Percentiles rank a stretch among this genome's conserved stretches.
phyloP scores from a whole-genome alignment of 75 land plant species.

The Azolla pinnata region DNA sequence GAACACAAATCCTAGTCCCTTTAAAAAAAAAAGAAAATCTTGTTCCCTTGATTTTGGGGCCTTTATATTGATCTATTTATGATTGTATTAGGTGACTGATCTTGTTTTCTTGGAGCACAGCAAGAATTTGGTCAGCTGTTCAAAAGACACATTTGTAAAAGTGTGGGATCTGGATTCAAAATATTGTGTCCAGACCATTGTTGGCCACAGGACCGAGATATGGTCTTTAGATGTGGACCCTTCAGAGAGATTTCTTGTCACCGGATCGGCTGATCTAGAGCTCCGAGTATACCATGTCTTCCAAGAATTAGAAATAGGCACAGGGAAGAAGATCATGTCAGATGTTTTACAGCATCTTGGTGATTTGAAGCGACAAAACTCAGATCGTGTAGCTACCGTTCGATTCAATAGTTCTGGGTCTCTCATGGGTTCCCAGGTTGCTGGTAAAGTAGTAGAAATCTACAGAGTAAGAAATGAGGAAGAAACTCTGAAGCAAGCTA shows the following conservation, averaged over 20 bases:
- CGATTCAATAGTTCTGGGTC: conserved; percentile 66
- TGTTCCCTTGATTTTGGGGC: no score
- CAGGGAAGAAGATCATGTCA: conserved; percentile 21
- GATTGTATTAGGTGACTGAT: conserved; percentile 96
- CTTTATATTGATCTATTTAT: no score
- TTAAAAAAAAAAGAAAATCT: no score
- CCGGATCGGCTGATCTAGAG: conserved; percentile 85
- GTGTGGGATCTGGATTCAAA: conserved; percentile 96
- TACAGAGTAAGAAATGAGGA: conserved; percentile 61
- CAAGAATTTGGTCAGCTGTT: conserved; percentile 79
- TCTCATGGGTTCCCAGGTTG: conserved; percentile 78
- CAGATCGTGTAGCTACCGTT: conserved; percentile 69
- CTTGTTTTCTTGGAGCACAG: conserved; percentile 74
- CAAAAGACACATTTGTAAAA: conserved; percentile 81
- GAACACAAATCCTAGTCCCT: neutral
- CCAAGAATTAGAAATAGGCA: conserved; percentile 19
- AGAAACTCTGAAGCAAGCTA: conserved; percentile 74
- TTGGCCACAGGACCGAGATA: conserved; percentile 87
- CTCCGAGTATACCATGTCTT: conserved; percentile 58
- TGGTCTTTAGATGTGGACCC: conserved; percentile 94
- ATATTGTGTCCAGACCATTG: conserved; percentile 74
- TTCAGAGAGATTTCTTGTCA: conserved; percentile 59
- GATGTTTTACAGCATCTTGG: conserved; percentile 66
- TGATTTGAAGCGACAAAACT: conserved; percentile 69
- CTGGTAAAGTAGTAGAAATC: conserved; percentile 73